These are phyloP conservation scores for Moniliophthora roreri DNA, from an alignment of 1,284 basidiomycete species.

Conservation along the genomic window DNA sequence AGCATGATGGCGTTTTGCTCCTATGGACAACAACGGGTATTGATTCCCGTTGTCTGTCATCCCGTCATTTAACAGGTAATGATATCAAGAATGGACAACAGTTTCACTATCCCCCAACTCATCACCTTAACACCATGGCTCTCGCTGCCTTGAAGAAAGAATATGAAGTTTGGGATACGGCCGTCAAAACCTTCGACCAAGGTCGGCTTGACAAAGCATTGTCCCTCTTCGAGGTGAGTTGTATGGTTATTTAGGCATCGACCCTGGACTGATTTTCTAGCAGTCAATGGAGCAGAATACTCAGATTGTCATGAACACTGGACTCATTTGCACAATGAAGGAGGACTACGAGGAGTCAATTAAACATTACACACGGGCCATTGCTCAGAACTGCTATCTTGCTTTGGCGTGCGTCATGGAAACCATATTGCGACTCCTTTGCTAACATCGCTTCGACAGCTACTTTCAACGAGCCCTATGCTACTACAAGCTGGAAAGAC, in stretches of 20 bases:
- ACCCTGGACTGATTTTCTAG: no score
- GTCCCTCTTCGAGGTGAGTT: slow-evolving; percentile 44
- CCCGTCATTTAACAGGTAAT: no score
- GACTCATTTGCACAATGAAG: slow-evolving; percentile 58
- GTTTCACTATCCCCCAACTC: no score
- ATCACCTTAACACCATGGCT: slow-evolving; percentile 9
- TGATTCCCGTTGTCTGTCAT: no score
- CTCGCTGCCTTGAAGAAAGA: slow-evolving; percentile 30
- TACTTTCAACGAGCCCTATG: slow-evolving; percentile 61
- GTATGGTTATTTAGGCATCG: neutral
- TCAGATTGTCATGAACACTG: slow-evolving; percentile 65
- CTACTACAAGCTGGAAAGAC: slow-evolving; percentile 54
- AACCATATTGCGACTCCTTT: neutral
- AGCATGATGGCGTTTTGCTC: no score
- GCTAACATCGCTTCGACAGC: slow-evolving; percentile 22
- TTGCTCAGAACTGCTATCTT: slow-evolving; percentile 54
- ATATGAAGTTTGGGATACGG: slow-evolving; percentile 58
- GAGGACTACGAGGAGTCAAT: slow-evolving; percentile 58
- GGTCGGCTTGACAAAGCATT: slow-evolving; percentile 54
- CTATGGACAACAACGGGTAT: no score
- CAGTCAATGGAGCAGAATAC: slow-evolving; percentile 53
- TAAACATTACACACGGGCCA: slow-evolving; percentile 51
- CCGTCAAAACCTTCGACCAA: slow-evolving; percentile 56
- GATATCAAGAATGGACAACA: no score
- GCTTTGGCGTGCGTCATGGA: slow-evolving; percentile 52